A percentile compares a stretch with the other conserved stretches of the same genome.
Evolutionary conservation across 2,329 filamentous ascomycete species (phyloP).

Genomic region (Plectosphaerella plurivora): DNA sequence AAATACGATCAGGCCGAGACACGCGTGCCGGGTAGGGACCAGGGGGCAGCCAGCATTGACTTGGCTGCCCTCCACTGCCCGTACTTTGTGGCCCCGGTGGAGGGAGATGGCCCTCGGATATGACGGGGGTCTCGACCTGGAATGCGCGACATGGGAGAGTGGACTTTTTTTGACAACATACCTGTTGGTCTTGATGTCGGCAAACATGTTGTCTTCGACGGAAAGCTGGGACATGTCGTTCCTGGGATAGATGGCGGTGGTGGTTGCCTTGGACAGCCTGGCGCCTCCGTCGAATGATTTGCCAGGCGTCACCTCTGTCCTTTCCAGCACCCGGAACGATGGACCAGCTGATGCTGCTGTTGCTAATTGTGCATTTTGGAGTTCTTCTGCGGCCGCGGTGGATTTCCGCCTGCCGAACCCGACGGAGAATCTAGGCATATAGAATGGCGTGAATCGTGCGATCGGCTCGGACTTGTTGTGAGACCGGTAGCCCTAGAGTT

Average conservation of each 20-base stretch:
- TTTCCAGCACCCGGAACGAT: constrained; percentile 56
- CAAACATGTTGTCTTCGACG: constrained; percentile 54
- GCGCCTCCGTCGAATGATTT: constrained; percentile 49
- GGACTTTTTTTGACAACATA: constrained; percentile 30
- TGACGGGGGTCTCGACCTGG: not conserved
- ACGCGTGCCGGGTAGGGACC: constrained; percentile 1
- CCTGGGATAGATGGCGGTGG: constrained; percentile 23
- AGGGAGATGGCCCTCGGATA: not conserved
- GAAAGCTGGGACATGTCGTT: constrained; percentile 30
- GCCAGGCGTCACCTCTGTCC: constrained; percentile 37
- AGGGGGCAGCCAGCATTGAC: not conserved
- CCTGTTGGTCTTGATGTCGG: constrained; percentile 50
- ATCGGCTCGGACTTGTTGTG: constrained; percentile 3
- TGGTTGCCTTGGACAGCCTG: constrained; percentile 33
- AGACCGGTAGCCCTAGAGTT: not conserved
- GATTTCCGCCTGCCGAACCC: constrained; percentile 57
- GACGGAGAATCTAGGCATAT: constrained; percentile 61
- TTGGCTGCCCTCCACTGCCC: not conserved
- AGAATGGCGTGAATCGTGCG: constrained; percentile 25
- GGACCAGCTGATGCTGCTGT: constrained; percentile 28
- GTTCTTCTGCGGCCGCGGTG: constrained; percentile 47
- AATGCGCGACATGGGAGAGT: constrained; percentile 5
- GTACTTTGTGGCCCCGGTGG: not conserved
- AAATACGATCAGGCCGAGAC: constrained; percentile 5
- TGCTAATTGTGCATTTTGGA: constrained; percentile 43